Percentiles rank a stretch among this genome's conserved stretches.
Conservation (phyloP, 1,284 basidiomycete genomes). For the Tetrapyrgos nigripes region DNA sequence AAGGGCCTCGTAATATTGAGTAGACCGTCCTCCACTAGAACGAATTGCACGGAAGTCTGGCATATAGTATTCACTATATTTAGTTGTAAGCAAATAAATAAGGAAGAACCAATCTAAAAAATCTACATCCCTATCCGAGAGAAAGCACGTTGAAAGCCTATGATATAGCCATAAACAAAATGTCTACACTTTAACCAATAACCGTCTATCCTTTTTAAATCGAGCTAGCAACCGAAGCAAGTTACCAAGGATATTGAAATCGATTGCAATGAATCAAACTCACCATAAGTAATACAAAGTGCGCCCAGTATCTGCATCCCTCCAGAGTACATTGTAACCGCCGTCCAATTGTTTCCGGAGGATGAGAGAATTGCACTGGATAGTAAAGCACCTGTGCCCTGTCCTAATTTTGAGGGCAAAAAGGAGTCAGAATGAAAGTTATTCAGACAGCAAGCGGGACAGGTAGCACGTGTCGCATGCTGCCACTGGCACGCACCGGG, state of each 20-base stretch:
- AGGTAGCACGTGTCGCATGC: too few relatives aligned
- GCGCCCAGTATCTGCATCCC: conserved; percentile 27
- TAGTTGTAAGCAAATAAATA: too few relatives aligned
- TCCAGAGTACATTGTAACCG: conserved; percentile 29
- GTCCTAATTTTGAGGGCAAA: conserved; percentile 15
- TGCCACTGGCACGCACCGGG: conserved; percentile 21
- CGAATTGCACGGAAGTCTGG: too few relatives aligned
- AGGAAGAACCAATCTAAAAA: too few relatives aligned
- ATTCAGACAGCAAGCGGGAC: neutral
- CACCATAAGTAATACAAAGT: conserved; percentile 25
- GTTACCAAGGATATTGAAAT: neutral
- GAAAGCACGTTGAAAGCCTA: too few relatives aligned
- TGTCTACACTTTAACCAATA: neutral
- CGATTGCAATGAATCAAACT: neutral
- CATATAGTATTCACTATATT: too few relatives aligned
- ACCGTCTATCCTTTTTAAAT: neutral
- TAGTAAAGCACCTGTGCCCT: conserved; percentile 27
- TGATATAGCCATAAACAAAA: too few relatives aligned
- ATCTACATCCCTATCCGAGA: neutral
- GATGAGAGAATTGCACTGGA: conserved; percentile 25
- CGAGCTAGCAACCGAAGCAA: neutral
- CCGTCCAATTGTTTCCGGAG: conserved; percentile 28
- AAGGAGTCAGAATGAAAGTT: neutral
- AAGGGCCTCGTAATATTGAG: too few relatives aligned
- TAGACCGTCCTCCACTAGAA: too few relatives aligned